Evolutionary conservation across 1,284 basidiomycete species (phyloP).

Genomic region (Papiliotrema fonsecae): DNA sequence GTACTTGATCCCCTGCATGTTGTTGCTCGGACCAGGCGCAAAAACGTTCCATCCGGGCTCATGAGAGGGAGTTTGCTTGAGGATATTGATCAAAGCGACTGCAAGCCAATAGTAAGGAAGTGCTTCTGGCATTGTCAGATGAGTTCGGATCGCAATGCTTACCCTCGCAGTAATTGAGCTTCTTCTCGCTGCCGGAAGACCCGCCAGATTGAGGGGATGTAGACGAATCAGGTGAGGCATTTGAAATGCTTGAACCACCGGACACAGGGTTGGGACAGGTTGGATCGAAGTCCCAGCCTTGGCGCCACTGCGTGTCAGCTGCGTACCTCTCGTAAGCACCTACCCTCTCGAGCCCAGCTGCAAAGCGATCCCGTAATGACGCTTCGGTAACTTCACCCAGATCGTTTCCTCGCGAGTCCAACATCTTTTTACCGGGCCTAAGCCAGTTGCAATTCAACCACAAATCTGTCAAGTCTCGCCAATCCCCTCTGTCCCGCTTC

Average conservation of each 20-base stretch:
- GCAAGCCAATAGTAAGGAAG: slow-evolving; percentile 50
- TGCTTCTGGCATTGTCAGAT: slow-evolving; percentile 36
- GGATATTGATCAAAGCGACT: slow-evolving; percentile 41
- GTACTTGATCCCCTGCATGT: slow-evolving; percentile 24
- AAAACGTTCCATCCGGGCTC: slow-evolving; percentile 36
- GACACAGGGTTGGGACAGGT: slow-evolving; percentile 28
- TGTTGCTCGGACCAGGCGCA: slow-evolving; percentile 4
- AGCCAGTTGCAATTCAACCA: slow-evolving; percentile 40
- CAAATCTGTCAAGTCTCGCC: slow-evolving; percentile 46
- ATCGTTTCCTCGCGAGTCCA: slow-evolving; percentile 31
- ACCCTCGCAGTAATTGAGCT: slow-evolving; percentile 42
- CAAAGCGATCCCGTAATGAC: slow-evolving; percentile 29
- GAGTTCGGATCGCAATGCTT: slow-evolving; percentile 2
- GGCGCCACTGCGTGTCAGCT: not conserved
- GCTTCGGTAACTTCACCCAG: slow-evolving; percentile 30
- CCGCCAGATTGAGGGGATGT: not conserved
- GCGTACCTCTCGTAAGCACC: not conserved
- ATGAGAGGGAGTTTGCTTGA: slow-evolving; percentile 23
- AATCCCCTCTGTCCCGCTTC: slow-evolving; percentile 44
- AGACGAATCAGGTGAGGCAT: not conserved
- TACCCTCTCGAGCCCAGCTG: slow-evolving; percentile 36
- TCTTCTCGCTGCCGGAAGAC: slow-evolving; percentile 2
- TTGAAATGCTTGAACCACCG: not conserved
- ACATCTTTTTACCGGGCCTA: slow-evolving; percentile 25
- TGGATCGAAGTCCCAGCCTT: slow-evolving; percentile 44